These are phyloP conservation scores for Globisporangium cederbergense DNA, from an alignment of 352 stramenopile species.

Conservation along the genomic window DNA sequence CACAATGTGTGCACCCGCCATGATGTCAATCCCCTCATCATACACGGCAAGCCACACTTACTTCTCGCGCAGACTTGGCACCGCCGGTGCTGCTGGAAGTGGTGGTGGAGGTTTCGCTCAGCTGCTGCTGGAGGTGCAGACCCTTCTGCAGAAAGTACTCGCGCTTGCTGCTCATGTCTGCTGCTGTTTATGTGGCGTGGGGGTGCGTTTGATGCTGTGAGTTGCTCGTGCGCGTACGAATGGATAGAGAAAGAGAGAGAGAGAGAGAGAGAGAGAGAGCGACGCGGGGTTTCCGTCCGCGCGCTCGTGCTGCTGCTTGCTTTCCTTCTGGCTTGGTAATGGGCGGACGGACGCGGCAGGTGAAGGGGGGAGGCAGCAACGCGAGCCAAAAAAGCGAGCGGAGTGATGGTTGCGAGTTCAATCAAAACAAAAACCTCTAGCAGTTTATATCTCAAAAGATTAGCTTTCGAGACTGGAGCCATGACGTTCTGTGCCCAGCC, in stretches of 20 bases:
- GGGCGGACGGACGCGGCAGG: constrained; percentile 12
- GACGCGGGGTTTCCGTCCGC: constrained; percentile 6
- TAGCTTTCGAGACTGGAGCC: too few species aligned
- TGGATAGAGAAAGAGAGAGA: background rate
- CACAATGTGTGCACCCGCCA: background rate
- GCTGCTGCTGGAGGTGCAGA: constrained; percentile 75
- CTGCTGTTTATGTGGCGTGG: constrained; percentile 31
- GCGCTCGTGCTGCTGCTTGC: constrained; percentile 5
- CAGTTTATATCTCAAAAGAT: too few species aligned
- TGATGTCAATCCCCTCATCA: background rate
- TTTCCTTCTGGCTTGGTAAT: constrained; percentile 15
- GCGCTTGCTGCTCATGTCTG: constrained; percentile 78
- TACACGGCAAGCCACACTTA: constrained; percentile 22
- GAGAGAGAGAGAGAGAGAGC: constrained; percentile 1
- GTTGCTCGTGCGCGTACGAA: constrained; percentile 12
- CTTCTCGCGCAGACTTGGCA: constrained; percentile 56
- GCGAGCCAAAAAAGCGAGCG: constrained; percentile 8
- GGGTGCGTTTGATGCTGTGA: constrained; percentile 10
- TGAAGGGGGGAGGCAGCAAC: constrained; percentile 8
- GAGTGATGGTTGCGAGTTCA: constrained; percentile 2
- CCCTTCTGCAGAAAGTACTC: constrained; percentile 84
- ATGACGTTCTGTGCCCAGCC: too few species aligned
- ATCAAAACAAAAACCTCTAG: too few species aligned
- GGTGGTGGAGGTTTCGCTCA: constrained; percentile 44
- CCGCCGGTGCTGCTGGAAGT: constrained; percentile 16